phyloP scores from a whole-genome alignment of 2,329 filamentous ascomycete genomes.

The Alternaria conjuncta region DNA sequence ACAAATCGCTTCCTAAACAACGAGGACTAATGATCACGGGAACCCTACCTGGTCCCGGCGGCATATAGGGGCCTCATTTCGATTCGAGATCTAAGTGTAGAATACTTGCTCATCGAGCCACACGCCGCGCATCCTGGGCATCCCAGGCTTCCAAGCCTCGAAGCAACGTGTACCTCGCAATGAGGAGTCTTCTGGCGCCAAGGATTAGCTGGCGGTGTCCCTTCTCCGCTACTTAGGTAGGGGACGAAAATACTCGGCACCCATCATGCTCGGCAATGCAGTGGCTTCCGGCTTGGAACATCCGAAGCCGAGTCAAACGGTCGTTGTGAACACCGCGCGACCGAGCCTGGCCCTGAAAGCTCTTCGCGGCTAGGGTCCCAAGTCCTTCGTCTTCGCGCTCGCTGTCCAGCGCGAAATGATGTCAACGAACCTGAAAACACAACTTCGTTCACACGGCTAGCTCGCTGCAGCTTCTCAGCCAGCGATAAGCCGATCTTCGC shows the following conservation, averaged over 20 bases:
- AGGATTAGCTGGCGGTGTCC: constrained; percentile 5
- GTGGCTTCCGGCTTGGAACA: constrained; percentile 23
- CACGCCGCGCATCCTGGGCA: neutral
- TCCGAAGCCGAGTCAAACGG: constrained; percentile 11
- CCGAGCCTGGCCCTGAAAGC: neutral
- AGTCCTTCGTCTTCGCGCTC: neutral
- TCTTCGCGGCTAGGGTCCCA: constrained; percentile 1
- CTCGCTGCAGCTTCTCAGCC: neutral
- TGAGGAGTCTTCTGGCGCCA: constrained; percentile 4
- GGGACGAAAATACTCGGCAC: constrained; percentile 30
- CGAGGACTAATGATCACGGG: constrained; percentile 4
- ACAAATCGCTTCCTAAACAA: constrained; percentile 2
- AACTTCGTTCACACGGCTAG: neutral
- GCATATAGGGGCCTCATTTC: neutral
- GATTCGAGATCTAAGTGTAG: neutral
- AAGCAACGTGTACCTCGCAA: constrained; percentile 14
- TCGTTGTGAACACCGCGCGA: neutral
- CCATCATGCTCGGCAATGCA: constrained; percentile 25
- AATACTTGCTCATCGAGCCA: neutral
- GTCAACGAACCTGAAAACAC: neutral
- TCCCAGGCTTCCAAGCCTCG: constrained; percentile 17
- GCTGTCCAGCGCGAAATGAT: constrained; percentile 4
- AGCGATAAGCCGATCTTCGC: neutral
- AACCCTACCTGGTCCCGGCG: neutral
- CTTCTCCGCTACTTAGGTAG: neutral